These are phyloP conservation scores for Barbatosphaeria neglecta DNA, from an alignment of 495 filamentous ascomycete genomes.

Conservation along the genomic window DNA sequence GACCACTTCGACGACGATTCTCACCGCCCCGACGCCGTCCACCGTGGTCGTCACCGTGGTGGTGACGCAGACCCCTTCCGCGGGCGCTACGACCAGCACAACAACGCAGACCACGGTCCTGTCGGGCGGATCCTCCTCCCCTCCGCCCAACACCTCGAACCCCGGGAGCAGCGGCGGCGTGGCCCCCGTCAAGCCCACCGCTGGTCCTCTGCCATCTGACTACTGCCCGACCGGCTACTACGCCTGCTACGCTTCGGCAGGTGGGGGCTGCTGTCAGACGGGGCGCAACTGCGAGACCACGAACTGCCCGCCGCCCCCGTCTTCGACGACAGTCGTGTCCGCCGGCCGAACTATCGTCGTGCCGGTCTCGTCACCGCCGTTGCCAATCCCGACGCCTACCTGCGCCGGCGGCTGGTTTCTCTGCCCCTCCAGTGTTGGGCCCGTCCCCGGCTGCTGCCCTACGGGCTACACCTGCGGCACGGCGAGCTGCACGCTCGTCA, in stretches of 20 bases:
- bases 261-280: constrained; percentile 55
- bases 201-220: constrained; percentile 1
- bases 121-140: neutral
- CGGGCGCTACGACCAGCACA: constrained; percentile 17
- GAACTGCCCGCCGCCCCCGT: constrained; percentile 39
- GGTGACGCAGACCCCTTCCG: constrained; percentile 20
- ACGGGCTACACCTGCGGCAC: constrained; percentile 58
- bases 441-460: constrained; percentile 68
- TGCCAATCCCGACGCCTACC: constrained; percentile 18
- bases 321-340: constrained; percentile 48
- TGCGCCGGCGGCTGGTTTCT: constrained; percentile 73
- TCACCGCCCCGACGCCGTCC: constrained; percentile 13
- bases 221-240: constrained; percentile 49
- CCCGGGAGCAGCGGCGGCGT: constrained; percentile 15
- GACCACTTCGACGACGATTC: constrained; percentile 11
- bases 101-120: constrained; percentile 28
- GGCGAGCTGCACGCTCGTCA: constrained; percentile 49
- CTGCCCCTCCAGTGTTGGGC: constrained; percentile 44
- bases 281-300: constrained; percentile 63
- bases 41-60: constrained; percentile 23
- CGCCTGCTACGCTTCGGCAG: constrained; percentile 37
- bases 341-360: constrained; percentile 58
- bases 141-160: constrained; percentile 12
- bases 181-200: constrained; percentile 25
- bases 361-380: constrained; percentile 34